These are phyloP conservation scores for Tulasnella sp. DNA, from an alignment of 768 basidiomycete genomes.

Conservation along the genomic window DNA sequence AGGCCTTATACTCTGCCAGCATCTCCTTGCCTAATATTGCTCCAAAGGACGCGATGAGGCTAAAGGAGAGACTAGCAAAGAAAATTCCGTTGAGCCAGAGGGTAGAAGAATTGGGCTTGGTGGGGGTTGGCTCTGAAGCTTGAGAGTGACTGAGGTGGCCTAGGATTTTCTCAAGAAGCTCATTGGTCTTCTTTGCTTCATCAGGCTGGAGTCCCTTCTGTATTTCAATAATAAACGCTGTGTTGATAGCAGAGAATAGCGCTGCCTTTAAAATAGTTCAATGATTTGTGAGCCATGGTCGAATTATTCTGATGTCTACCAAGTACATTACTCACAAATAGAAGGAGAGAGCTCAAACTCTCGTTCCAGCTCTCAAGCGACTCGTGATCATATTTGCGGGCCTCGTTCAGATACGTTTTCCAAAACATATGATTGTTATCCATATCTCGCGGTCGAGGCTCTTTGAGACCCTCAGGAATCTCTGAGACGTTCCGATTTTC, in stretches of 20 bases:
- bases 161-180: slow-evolving; percentile 9
- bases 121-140: background rate
- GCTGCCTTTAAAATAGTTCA: no score
- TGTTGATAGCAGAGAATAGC: slow-evolving; percentile 8
- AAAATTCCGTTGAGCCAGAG: background rate
- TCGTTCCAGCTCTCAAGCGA: background rate
- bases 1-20: background rate
- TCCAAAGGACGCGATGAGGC: background rate
- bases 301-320: background rate
- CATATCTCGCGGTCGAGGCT: no score
- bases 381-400: no score
- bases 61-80: slow-evolving; percentile 7
- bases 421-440: no score
- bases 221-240: background rate
- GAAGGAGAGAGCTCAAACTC: no score
- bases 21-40: slow-evolving; percentile 8
- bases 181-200: background rate
- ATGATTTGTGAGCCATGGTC: background rate
- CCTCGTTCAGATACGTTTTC: background rate
- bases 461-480: no score
- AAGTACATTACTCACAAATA: background rate
- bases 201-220: background rate
- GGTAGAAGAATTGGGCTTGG: background rate
- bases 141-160: no score
- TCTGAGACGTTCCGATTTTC: no score